Base-by-base conservation (phyloP, 2,329 filamentous ascomycete genomes). In the Aspergillus flavus region DNA sequence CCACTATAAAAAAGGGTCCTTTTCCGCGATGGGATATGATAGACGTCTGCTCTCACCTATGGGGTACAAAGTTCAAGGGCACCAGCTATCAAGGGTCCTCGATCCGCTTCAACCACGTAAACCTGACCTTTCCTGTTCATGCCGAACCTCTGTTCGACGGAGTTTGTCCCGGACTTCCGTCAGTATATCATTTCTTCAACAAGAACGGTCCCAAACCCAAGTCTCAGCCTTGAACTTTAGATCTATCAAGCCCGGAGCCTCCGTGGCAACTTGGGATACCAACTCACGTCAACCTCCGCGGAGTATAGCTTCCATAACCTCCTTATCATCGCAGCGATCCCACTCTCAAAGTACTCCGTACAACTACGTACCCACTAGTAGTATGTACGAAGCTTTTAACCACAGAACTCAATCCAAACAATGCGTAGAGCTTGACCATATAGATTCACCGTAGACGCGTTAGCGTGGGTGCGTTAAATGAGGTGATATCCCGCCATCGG, bases 161-260 rank as follows among this genome's bases (percentile, higher is more conserved):
- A 53, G 21, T 28, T 39, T n/a, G 32, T 30, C 21, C 32, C 57
- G 46, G 57, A 41, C 30, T 39, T 39, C 57, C 57, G 57, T 30
- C 32, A 57, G 60, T 43, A 43, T 46, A 61, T 61, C 60, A 54
- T 58, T 58, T 52, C 60, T 61, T 12, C 43, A 61, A 43, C n/a
- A n/a, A 53, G 60, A 52, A 46, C 60, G 46, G 34, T 41, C 45
- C 11, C n/a, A 55, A n/a, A 39, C 21, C 32, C 5, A 12, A 6
- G 11, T 1, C n/a, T 39, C 52, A 55, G 52, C 16, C 32, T 26
- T 55, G 34, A 26, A 55, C 23, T 16, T 36, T 39, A 23, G 2
- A 55, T 10, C 30, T 9, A 41, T 16, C 21, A 32, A 21, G 6
- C 16, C 14, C n/a, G n/a, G 14, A 19, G 11, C 11, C 45, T 55